These are phyloP conservation scores for Chalciporus pseudorubinellus DNA, from an alignment of 768 basidiomycete genomes.

Conservation along the genomic window DNA sequence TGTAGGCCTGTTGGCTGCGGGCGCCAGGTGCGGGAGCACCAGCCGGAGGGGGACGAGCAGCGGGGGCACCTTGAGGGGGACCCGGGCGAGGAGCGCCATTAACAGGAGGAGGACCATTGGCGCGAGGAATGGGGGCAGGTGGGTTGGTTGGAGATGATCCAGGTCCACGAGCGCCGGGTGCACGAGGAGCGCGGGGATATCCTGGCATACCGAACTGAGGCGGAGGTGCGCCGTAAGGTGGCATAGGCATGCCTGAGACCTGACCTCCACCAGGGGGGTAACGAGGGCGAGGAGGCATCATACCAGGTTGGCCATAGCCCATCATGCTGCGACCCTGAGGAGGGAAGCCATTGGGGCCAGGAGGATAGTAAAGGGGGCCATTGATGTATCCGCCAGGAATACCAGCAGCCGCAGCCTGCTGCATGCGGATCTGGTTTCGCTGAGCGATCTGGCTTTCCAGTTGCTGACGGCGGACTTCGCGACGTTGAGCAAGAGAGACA, in stretches of 20 bases:
- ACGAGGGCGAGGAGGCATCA: conserved; percentile 86
- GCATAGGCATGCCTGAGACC: conserved; percentile 74
- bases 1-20: conserved; percentile 34
- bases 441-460: conserved; percentile 98
- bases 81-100: conserved; percentile 54
- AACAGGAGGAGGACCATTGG: conserved; percentile 56
- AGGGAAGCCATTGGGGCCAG: conserved; percentile 73
- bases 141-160: conserved; percentile 67
- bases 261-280: conserved; percentile 70
- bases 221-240: conserved; percentile 70
- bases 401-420: conserved; percentile 86
- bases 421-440: conserved; percentile 92
- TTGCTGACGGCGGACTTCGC: conserved; percentile 96
- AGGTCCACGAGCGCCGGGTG: conserved; percentile 64
- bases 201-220: conserved; percentile 75
- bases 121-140: conserved; percentile 62
- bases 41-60: conserved; percentile 41
- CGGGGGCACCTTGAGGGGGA: conserved; percentile 39
- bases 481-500: conserved; percentile 97
- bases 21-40: conserved; percentile 45
- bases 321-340: conserved; percentile 63
- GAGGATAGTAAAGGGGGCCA: conserved; percentile 71
- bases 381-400: conserved; percentile 57
- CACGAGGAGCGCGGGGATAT: conserved; percentile 60
- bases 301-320: conserved; percentile 82